Conservation (phyloP, 257 asterid genomes). For the Craterostigma plantagineum region DNA sequence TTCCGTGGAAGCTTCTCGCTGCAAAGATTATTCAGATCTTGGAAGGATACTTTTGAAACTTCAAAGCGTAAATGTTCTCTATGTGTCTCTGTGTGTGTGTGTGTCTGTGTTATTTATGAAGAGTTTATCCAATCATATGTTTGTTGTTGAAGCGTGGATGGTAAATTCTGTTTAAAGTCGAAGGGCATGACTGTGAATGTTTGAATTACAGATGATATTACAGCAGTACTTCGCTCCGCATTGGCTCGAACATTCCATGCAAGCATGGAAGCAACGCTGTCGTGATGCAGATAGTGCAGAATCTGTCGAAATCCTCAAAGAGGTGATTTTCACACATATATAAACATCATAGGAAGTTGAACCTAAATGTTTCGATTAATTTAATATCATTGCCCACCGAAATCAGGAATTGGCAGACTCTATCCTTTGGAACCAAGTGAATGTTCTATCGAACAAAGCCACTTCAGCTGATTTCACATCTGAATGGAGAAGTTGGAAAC, state of each 20-base stretch:
- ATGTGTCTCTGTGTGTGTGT: too few relatives aligned
- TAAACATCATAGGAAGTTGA: too few relatives aligned
- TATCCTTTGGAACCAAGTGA: slow-evolving; percentile 69
- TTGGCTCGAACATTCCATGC: slow-evolving; percentile 47
- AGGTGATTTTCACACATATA: slow-evolving; percentile 46
- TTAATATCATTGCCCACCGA: too few relatives aligned
- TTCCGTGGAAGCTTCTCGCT: slow-evolving; percentile 74
- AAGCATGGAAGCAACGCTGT: slow-evolving; percentile 65
- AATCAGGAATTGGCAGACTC: slow-evolving; percentile 67
- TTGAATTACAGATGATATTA: slow-evolving; percentile 58
- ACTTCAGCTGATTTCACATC: slow-evolving; percentile 30
- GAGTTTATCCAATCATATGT: background rate
- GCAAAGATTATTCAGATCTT: slow-evolving; percentile 71
- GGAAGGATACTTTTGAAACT: slow-evolving; percentile 85
- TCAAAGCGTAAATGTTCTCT: slow-evolving; percentile 43
- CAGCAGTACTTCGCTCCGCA: slow-evolving; percentile 31
- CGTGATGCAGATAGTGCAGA: slow-evolving; percentile 68
- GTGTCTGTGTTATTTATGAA: slow-evolving; percentile 1
- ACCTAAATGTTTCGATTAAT: too few relatives aligned
- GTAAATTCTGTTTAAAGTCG: slow-evolving; percentile 1
- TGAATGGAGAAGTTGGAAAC: slow-evolving; percentile 82
- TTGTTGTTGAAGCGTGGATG: background rate
- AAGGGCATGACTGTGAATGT: slow-evolving; percentile 9
- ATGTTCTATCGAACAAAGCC: slow-evolving; percentile 32
- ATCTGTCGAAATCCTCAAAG: slow-evolving; percentile 61